phyloP scores from a whole-genome alignment of 805 yeast species.

The Candida sakaeoensis region DNA sequence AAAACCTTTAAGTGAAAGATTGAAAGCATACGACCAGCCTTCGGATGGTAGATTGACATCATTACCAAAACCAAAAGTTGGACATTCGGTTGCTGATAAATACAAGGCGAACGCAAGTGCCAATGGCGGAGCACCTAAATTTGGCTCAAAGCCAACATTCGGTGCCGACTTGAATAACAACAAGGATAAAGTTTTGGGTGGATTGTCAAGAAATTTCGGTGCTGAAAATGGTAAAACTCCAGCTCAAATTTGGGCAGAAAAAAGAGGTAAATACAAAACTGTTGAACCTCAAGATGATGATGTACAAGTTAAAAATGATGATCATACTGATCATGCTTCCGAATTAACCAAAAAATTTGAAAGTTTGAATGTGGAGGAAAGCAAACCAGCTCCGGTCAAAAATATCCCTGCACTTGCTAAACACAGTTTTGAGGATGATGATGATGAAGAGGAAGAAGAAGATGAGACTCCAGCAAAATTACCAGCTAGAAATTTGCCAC shows the following conservation, averaged over 20 bases:
- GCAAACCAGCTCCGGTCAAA: slow-evolving; percentile 10
- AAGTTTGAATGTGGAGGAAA: slow-evolving; percentile 13
- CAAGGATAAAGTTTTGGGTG: slow-evolving; percentile 50
- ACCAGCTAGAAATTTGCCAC: slow-evolving; percentile 9
- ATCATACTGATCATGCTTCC: slow-evolving; percentile 11
- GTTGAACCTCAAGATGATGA: slow-evolving; percentile 24
- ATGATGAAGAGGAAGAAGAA: slow-evolving; percentile 12
- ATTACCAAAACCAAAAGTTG: slow-evolving; percentile 60
- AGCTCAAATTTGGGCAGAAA: slow-evolving; percentile 94
- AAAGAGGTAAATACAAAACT: slow-evolving; percentile 61
- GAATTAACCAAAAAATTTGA: slow-evolving; percentile 18
- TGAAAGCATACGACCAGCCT: slow-evolving; percentile 36
- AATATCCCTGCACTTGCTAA: slow-evolving; percentile 11
- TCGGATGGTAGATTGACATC: slow-evolving; percentile 45
- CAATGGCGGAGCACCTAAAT: slow-evolving; percentile 17
- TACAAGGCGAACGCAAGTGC: slow-evolving; percentile 34
- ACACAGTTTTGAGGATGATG: slow-evolving; percentile 6
- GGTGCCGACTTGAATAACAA: slow-evolving; percentile 30
- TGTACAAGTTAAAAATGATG: slow-evolving; percentile 5
- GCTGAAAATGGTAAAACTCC: slow-evolving; percentile 81
- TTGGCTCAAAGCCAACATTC: slow-evolving; percentile 36
- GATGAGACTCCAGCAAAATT: slow-evolving; percentile 10
- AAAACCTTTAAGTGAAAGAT: slow-evolving; percentile 45
- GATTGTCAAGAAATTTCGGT: slow-evolving; percentile 59
- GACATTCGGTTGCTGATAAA: slow-evolving; percentile 48